These are phyloP conservation scores for Colletotrichum caudatum DNA, from an alignment of 2,329 filamentous ascomycete species.

Conservation along the genomic window DNA sequence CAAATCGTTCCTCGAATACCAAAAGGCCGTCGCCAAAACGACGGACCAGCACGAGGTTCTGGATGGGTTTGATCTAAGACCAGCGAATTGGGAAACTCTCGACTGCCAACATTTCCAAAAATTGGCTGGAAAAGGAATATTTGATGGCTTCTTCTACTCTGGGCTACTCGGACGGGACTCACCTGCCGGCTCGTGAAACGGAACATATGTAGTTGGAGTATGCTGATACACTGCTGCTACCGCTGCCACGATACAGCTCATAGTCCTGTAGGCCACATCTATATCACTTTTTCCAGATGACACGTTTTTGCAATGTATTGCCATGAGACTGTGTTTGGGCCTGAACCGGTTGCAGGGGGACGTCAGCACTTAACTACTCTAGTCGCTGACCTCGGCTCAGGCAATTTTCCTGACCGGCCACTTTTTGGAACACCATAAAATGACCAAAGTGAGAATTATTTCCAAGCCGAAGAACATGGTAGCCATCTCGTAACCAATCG, in stretches of 20 bases:
- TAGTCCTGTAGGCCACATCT: too few relatives aligned
- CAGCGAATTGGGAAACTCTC: too few relatives aligned
- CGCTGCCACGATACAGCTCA: neutral
- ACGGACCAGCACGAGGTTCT: too few relatives aligned
- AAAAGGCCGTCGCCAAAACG: too few relatives aligned
- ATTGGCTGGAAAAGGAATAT: too few relatives aligned
- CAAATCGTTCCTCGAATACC: too few relatives aligned
- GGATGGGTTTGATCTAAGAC: too few relatives aligned
- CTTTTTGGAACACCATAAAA: slow-evolving; percentile 23
- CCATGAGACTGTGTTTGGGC: neutral
- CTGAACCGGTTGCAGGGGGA: neutral
- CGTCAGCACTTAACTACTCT: neutral
- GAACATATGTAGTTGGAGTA: neutral
- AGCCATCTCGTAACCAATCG: slow-evolving; percentile 52
- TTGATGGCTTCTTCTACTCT: too few relatives aligned
- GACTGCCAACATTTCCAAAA: too few relatives aligned
- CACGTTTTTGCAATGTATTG: too few relatives aligned
- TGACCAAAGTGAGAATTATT: slow-evolving; percentile 42
- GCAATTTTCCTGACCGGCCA: slow-evolving; percentile 16
- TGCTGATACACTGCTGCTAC: neutral
- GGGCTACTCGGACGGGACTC: neutral
- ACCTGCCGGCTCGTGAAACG: neutral
- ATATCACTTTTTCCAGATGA: neutral
- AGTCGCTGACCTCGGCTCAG: neutral
- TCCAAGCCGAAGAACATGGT: slow-evolving; percentile 50